Evolutionary conservation across 305 asterid genomes (phyloP), one percentile per base, ranked within the genome.

Genomic region (Fraxinus baroniana): DNA sequence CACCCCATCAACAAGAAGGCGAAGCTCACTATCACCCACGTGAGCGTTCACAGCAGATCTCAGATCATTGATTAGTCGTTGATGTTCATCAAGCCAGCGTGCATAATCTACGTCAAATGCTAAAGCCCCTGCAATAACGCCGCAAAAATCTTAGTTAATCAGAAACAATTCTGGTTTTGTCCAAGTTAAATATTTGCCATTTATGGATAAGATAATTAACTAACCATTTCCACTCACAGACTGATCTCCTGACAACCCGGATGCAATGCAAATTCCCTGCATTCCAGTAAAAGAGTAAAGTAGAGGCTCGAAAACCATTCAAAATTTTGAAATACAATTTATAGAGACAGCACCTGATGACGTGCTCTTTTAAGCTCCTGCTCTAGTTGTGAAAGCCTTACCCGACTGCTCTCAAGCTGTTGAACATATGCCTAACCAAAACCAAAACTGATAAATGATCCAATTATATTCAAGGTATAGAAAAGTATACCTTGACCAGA

Each of bases 51-150:
- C 86, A 20, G 97, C 97, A 12, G 92, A 60, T 81, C 99, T 87
- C 79, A 97, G 91, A 83, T 91, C 97, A 12, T 79, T 87, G 52
- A 90, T 88, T 60, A 93, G 91, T 33, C 90, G 86, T 35, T 90
- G 91, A 81, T 94, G 98, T 81, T 93, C 99, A 57, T 93, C 97
- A 4, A 91, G 89, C 99, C 99, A 97, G 44, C 91, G 90, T 1
- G 91, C 89, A 44, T 97, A 95, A n/a, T 92, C 98, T 75, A 90
- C 64, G 90, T 97, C 98, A 22, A 97, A 97, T 32, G 97, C 90
- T 86, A 87, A 76, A 78, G 95, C 93, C 74, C 97, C 97, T 93
- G 80, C 28, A 76, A 49, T 60, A 62, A 9, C 10, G 1, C 13
- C 17, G n/a, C 72, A 24, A 44, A 17, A 80, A 49, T 7, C 37